These are phyloP conservation scores for Raffaelea albimanens DNA, from an alignment of 2,329 filamentous ascomycete species.

Conservation along the genomic window DNA sequence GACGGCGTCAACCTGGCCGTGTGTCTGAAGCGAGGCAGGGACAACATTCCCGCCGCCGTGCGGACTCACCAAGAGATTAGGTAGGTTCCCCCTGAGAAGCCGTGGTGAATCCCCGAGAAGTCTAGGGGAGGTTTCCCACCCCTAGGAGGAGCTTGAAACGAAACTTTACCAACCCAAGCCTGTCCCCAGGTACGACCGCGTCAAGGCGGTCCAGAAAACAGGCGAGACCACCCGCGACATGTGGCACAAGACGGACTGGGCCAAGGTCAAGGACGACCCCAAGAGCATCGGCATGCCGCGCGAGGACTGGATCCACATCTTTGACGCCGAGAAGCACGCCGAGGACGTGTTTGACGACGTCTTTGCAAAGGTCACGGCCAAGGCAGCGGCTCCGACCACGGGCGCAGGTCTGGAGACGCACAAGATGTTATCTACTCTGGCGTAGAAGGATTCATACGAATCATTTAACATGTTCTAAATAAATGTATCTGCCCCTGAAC, in stretches of 20 bases:
- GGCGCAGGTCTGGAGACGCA: too few relatives aligned
- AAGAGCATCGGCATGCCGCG: slow-evolving; percentile 36
- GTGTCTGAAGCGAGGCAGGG: slow-evolving; percentile 28
- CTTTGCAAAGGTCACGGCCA: slow-evolving; percentile 17
- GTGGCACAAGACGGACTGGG: slow-evolving; percentile 48
- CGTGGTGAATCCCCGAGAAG: too few relatives aligned
- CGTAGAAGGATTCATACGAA: too few relatives aligned
- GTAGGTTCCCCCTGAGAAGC: too few relatives aligned
- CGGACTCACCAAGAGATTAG: slow-evolving; percentile 33
- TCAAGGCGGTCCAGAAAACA: slow-evolving; percentile 38
- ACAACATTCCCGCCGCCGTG: slow-evolving; percentile 27
- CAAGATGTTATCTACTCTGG: too few relatives aligned
- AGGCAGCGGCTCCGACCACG: neutral
- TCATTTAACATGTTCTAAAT: too few relatives aligned
- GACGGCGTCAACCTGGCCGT: slow-evolving; percentile 38
- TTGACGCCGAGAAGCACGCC: slow-evolving; percentile 36
- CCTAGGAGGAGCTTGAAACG: too few relatives aligned
- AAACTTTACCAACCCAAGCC: too few relatives aligned
- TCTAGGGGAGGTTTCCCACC: too few relatives aligned
- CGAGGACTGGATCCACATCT: slow-evolving; percentile 37
- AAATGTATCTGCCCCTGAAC: neutral
- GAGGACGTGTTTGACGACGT: slow-evolving; percentile 27
- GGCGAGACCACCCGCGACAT: slow-evolving; percentile 39
- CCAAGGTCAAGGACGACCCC: slow-evolving; percentile 35
- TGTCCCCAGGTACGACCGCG: slow-evolving; percentile 34